These are phyloP conservation scores for Erodium texanum DNA, from an alignment of 441 rosid genomes.

Conservation along the genomic window DNA sequence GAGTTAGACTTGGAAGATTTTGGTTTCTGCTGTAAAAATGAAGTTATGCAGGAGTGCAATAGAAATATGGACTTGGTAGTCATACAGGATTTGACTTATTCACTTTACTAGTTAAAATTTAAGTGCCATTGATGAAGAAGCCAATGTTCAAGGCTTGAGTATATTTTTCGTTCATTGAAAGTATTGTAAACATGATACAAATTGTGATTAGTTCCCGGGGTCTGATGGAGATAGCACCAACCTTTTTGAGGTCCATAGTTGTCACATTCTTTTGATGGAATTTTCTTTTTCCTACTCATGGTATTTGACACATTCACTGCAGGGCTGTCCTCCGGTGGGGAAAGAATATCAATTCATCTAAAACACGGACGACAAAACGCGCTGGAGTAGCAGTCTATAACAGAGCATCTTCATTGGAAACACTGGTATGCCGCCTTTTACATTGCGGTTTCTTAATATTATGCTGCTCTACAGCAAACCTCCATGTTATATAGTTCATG, in stretches of 20 bases:
- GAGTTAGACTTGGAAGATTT: too few species aligned
- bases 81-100: too few species aligned
- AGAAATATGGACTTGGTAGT: too few species aligned
- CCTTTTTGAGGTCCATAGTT: background rate
- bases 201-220: background rate
- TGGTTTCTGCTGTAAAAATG: too few species aligned
- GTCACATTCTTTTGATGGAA: background rate
- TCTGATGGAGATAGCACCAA: background rate
- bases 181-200: too few species aligned
- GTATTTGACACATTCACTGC: constrained; percentile 13
- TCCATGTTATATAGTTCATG: background rate
- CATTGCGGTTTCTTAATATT: background rate
- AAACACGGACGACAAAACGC: constrained; percentile 63
- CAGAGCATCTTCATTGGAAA: constrained; percentile 83
- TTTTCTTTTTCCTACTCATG: background rate
- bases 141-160: too few species aligned
- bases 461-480: background rate
- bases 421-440: constrained; percentile 43
- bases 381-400: constrained; percentile 77
- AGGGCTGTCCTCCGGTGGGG: constrained; percentile 83
- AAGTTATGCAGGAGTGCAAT: too few species aligned
- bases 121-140: too few species aligned
- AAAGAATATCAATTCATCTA: constrained; percentile 59
- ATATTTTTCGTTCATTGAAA: too few species aligned
- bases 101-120: too few species aligned